Conservation (phyloP, 352 stramenopile genomes). For the Phytophthora brassicae region DNA sequence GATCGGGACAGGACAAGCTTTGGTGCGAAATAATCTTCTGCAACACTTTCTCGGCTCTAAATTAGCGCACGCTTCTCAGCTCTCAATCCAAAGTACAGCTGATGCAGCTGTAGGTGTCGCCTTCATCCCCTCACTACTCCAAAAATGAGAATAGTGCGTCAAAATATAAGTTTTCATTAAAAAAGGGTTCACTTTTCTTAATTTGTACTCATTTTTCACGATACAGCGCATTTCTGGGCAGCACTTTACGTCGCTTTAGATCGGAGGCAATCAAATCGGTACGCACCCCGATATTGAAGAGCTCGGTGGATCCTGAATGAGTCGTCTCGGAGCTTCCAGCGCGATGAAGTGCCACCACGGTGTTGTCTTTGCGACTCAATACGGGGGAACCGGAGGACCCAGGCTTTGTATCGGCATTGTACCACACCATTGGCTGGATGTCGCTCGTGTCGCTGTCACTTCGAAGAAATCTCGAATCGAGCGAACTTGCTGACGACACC, state of each 20-base stretch:
- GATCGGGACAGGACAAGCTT: conserved; percentile 61
- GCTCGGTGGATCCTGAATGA: conserved; percentile 32
- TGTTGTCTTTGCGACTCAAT: conserved; percentile 60
- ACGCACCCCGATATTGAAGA: conserved; percentile 32
- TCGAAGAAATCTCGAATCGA: conserved; percentile 5
- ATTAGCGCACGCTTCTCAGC: conserved; percentile 24
- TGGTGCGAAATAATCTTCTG: conserved; percentile 56
- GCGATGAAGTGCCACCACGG: conserved; percentile 66
- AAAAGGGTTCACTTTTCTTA: too few species aligned
- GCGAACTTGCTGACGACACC: conserved; percentile 12
- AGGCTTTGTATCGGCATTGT: conserved; percentile 68
- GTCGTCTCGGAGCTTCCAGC: conserved; percentile 43
- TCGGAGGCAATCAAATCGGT: conserved; percentile 36
- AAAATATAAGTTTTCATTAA: conserved; percentile 1
- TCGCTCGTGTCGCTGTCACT: conserved; percentile 13
- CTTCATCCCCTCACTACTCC: conserved; percentile 33
- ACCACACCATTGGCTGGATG: conserved; percentile 50
- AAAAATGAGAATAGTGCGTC: conserved; percentile 19
- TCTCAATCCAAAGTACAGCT: conserved; percentile 32
- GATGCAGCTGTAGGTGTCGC: conserved; percentile 60
- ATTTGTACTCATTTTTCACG: conserved; percentile 3
- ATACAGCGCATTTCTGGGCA: conserved; percentile 26
- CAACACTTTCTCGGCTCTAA: conserved; percentile 45
- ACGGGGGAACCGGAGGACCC: conserved; percentile 71
- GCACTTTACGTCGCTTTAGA: conserved; percentile 25